Evolutionary conservation across 352 stramenopile species (phyloP).

Genomic region (Salisapilia sapeloensis): DNA sequence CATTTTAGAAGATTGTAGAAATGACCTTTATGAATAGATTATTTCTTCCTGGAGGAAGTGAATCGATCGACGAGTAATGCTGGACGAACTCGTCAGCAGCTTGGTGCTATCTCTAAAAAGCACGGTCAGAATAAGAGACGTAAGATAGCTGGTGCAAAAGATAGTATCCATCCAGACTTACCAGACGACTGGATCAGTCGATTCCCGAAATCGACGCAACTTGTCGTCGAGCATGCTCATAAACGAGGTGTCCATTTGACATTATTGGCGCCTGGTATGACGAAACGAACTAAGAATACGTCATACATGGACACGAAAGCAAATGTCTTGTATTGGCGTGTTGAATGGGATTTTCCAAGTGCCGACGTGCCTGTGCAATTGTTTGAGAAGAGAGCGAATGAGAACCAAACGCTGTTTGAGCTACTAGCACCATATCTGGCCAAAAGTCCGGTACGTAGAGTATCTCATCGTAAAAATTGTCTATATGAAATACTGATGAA

Average conservation of each 20-base stretch:
- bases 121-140: constrained; percentile 11
- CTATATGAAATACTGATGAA: neutral
- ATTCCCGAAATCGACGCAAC: constrained; percentile 49
- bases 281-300: constrained; percentile 52
- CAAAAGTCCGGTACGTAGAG: constrained; percentile 21
- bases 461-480: neutral
- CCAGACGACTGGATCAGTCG: constrained; percentile 48
- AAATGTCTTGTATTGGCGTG: constrained; percentile 41
- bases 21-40: constrained; percentile 15
- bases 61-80: constrained; percentile 35
- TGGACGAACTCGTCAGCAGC: constrained; percentile 14
- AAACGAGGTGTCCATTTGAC: constrained; percentile 55
- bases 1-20: neutral
- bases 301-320: constrained; percentile 58
- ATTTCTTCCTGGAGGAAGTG: constrained; percentile 61
- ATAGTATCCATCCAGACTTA: constrained; percentile 36
- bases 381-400: constrained; percentile 26
- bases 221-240: constrained; percentile 43
- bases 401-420: constrained; percentile 29
- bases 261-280: constrained; percentile 65
- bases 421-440: constrained; percentile 46
- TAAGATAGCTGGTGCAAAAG: constrained; percentile 2
- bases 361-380: constrained; percentile 25
- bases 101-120: constrained; percentile 14
- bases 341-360: constrained; percentile 62